Conservation (phyloP, 1,284 basidiomycete species). For the Caloboletus firmus region DNA sequence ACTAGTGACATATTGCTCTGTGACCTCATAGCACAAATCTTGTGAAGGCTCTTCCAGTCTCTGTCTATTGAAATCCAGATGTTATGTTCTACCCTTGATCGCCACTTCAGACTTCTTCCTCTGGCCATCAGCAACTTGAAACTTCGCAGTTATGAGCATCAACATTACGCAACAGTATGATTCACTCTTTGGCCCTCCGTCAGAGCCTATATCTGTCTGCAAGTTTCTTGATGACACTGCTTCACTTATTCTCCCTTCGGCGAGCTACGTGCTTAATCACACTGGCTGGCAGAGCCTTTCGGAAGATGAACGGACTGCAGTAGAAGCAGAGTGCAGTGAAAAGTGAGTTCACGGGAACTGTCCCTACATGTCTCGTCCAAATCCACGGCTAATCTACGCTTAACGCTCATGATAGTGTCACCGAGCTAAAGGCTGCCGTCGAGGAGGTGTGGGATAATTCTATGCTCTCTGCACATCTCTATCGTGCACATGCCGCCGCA, state of each 20-base stretch:
- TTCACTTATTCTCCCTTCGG: slow-evolving; percentile 12
- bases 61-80: not conserved
- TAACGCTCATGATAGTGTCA: slow-evolving; percentile 42
- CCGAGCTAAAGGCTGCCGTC: slow-evolving; percentile 51
- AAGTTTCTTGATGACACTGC: slow-evolving; percentile 41
- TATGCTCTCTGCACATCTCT: slow-evolving; percentile 55
- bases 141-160: slow-evolving; percentile 16
- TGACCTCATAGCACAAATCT: too few species aligned
- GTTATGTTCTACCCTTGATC: too few species aligned
- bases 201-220: slow-evolving; percentile 47
- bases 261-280: slow-evolving; percentile 16
- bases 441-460: slow-evolving; percentile 54
- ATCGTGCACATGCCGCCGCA: slow-evolving; percentile 51
- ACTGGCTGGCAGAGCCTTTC: slow-evolving; percentile 28
- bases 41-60: not conserved
- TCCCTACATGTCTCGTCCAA: not conserved
- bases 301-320: slow-evolving; percentile 26
- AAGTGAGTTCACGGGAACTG: slow-evolving; percentile 34
- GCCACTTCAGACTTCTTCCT: too few species aligned
- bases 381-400: not conserved
- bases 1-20: too few species aligned
- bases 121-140: not conserved
- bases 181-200: slow-evolving; percentile 53
- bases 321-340: slow-evolving; percentile 41
- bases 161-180: slow-evolving; percentile 32